Base-by-base conservation (phyloP, 2,329 filamentous ascomycete species). In the Aspergillus transmontanensis region DNA sequence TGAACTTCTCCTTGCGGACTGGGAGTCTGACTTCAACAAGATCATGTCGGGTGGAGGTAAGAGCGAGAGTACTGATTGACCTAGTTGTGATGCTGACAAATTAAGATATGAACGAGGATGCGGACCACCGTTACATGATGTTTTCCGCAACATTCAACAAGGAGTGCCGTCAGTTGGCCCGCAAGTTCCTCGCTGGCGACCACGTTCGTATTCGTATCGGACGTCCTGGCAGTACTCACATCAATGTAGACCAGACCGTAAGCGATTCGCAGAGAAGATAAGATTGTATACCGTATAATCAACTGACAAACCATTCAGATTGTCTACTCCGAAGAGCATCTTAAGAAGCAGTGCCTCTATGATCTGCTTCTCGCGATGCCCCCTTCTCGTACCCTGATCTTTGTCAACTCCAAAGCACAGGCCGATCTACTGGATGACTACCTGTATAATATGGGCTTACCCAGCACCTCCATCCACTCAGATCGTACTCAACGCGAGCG, bases 121-220 rank as follows among this genome's bases (percentile, higher is more conserved):
- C 83, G 7, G 87, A 90, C 63, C 87, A 89, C 68, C 81, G 82
- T 9, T 89, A 87, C 76, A 84, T 96, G 79, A 90, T 99, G 81
- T 98, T 98, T 77, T 97, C 93, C 0, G 95, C 95, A 0, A 98
- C 95, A 0, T 98, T 99, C 78, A 92, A 94, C 46, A 93, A 91
- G 80, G 82, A 81, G 0, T 88, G 92, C 66, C 92, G 93, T 34
- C 84, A 90, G 28, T 80, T 98, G 16, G 94, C 94, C 12, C 88
- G 87, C 63, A 84, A 90, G 32, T 91, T 94, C 72, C 86, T 99
- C 62, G 83, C 89, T 0, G 82, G 87, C 12, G 87, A 92, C 48
- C 89, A 93, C 71, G 84, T 96, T 57, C 91, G 91, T 26, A 89
- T 99, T 76, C 90, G 89, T 50, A 91, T 98, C 66, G 95, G 95